Conservation (phyloP, 495 filamentous ascomycete genomes). For the Hypoxylon intermedium region DNA sequence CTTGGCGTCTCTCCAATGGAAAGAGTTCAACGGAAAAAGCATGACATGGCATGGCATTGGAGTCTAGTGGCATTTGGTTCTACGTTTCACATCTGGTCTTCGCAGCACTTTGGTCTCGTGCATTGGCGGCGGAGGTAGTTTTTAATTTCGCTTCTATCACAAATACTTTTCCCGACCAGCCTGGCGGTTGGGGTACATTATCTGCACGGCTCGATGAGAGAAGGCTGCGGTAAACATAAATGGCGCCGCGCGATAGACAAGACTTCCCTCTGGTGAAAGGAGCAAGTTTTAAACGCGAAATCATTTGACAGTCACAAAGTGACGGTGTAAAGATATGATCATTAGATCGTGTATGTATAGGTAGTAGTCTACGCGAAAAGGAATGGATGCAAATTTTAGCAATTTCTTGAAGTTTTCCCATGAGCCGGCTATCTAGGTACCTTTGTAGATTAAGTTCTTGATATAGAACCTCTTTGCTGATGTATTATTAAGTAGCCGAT, state of each 20-base stretch:
- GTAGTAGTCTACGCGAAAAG: conserved; percentile 35
- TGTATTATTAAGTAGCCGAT: too few species aligned
- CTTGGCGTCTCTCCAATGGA: conserved; percentile 5
- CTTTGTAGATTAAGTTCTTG: too few species aligned
- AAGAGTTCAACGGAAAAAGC: conserved; percentile 19
- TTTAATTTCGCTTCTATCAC: conserved; percentile 12
- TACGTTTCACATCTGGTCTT: conserved; percentile 13
- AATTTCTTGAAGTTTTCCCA: too few species aligned
- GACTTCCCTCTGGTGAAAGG: not conserved
- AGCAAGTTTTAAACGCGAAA: conserved; percentile 17
- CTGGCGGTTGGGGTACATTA: conserved; percentile 14
- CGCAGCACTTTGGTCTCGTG: conserved; percentile 17
- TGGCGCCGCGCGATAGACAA: not conserved
- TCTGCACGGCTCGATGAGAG: conserved; percentile 1
- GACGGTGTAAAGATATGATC: conserved; percentile 29
- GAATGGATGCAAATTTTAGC: conserved; percentile 19
- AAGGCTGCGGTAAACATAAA: not conserved
- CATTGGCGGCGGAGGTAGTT: conserved; percentile 36
- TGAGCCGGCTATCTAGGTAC: too few species aligned
- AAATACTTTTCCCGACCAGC: conserved; percentile 2
- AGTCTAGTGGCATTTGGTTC: conserved; percentile 37
- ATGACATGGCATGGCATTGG: conserved; percentile 34
- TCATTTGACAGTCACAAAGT: conserved; percentile 28
- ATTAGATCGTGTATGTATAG: conserved; percentile 39
- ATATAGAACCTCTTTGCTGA: too few species aligned